Conservation (phyloP, 768 basidiomycete genomes). For the Auriscalpium microsporum region DNA sequence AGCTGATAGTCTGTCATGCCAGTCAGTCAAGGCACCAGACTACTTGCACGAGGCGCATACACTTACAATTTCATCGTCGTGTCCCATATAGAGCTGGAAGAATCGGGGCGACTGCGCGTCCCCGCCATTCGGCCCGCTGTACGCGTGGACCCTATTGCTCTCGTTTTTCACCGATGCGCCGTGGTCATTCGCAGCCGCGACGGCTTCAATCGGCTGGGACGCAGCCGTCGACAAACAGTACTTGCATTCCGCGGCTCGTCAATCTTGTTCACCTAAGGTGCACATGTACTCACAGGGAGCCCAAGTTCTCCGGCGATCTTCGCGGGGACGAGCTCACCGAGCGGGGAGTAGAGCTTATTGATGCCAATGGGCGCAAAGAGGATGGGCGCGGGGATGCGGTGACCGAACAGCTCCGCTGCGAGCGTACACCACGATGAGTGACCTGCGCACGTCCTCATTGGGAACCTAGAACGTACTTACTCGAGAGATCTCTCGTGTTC, state of each 20-base stretch:
- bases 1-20: conserved; percentile 29
- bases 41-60: not conserved
- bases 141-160: conserved; percentile 28
- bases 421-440: not conserved
- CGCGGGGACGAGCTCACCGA: conserved; percentile 39
- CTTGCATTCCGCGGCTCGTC: conserved; percentile 15
- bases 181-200: conserved; percentile 38
- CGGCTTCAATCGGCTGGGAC: conserved; percentile 43
- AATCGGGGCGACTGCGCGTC: conserved; percentile 35
- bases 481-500: conserved; percentile 37
- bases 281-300: conserved; percentile 23
- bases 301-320: conserved; percentile 41
- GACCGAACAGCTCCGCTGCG: conserved; percentile 30
- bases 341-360: conserved; percentile 38
- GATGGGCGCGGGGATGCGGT: conserved; percentile 41
- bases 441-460: not conserved
- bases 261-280: not conserved
- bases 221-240: conserved; percentile 46
- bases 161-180: conserved; percentile 30
- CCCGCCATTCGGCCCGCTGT: conserved; percentile 26
- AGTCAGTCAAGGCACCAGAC: not conserved
- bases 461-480: conserved; percentile 27
- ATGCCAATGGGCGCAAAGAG: conserved; percentile 51
- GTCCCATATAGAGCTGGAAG: conserved; percentile 49
- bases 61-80: conserved; percentile 41